Conservation (phyloP, 169 alveolate genomes). For the Cytauxzoon felis region DNA sequence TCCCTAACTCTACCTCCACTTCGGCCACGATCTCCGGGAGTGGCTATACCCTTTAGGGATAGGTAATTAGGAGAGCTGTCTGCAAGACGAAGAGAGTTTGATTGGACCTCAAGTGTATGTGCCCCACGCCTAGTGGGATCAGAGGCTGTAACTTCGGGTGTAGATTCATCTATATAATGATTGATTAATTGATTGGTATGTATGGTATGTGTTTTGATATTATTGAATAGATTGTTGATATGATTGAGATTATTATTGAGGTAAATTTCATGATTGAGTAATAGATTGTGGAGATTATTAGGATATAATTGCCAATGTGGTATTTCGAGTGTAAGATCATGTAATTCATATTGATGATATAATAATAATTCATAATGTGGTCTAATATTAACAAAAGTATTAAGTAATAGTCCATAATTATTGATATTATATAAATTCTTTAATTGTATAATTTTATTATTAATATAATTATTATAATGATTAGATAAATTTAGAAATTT, state of each 20-base stretch:
- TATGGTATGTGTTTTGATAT: background rate
- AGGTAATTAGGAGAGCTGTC: no score
- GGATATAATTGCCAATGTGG: slow-evolving; percentile 61
- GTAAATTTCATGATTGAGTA: slow-evolving; percentile 28
- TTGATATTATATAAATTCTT: slow-evolving; percentile 15
- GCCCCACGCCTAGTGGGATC: no score
- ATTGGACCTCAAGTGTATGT: no score
- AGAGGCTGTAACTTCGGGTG: no score
- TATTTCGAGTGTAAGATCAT: slow-evolving; percentile 37
- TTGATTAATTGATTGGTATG: no score
- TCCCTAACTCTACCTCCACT: no score
- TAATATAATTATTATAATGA: slow-evolving; percentile 12
- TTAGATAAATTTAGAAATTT: slow-evolving; percentile 32
- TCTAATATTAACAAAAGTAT: slow-evolving; percentile 44
- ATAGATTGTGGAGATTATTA: slow-evolving; percentile 44
- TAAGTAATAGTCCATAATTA: slow-evolving; percentile 51
- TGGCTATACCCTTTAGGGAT: no score
- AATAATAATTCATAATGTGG: slow-evolving; percentile 34
- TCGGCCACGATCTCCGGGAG: no score
- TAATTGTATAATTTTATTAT: slow-evolving; percentile 20
- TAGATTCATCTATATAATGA: no score
- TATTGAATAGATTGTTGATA: background rate
- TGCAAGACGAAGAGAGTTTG: no score
- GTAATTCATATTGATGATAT: slow-evolving; percentile 39
- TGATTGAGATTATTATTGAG: slow-evolving; percentile 1